Percentiles rank a stretch among this genome's conserved stretches.
Evolutionary conservation across 2,329 filamentous ascomycete species (phyloP).

Genomic region (Calonectria henricotiae): DNA sequence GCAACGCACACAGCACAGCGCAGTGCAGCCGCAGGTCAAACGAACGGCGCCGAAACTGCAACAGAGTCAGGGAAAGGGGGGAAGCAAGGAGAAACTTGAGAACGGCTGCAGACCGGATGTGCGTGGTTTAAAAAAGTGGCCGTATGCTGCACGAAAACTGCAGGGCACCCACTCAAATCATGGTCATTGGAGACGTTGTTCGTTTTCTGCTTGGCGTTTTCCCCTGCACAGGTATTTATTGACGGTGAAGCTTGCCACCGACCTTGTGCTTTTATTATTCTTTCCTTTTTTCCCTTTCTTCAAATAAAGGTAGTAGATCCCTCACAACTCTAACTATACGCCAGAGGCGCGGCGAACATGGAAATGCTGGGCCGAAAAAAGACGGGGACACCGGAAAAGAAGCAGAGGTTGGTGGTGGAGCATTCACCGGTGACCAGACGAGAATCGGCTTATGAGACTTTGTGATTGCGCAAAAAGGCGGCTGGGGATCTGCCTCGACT

Average conservation of each 20-base stretch:
- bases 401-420: conserved; percentile 36
- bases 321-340: conserved; percentile 27
- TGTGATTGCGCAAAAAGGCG: conserved; percentile 55
- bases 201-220: conserved; percentile 24
- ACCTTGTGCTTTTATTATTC: conserved; percentile 8
- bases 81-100: conserved; percentile 28
- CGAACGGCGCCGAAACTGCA: conserved; percentile 18
- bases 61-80: conserved; percentile 16
- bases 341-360: conserved; percentile 15
- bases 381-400: conserved; percentile 8
- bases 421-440: conserved; percentile 21
- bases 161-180: conserved; percentile 31
- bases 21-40: conserved; percentile 25
- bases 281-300: not conserved
- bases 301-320: conserved; percentile 5
- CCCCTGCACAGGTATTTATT: conserved; percentile 21
- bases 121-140: conserved; percentile 43
- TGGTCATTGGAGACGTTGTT: conserved; percentile 21
- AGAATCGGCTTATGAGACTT: conserved; percentile 48
- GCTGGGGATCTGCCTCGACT: conserved; percentile 37
- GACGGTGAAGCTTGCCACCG: conserved; percentile 19
- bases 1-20: conserved; percentile 26
- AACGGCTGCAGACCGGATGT: conserved; percentile 40
- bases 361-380: conserved; percentile 11
- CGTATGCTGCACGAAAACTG: conserved; percentile 38